Percentiles rank a stretch among this genome's conserved stretches.
phyloP scores from a whole-genome alignment of 2,329 filamentous ascomycete species.

The Hypomyces rosellus region DNA sequence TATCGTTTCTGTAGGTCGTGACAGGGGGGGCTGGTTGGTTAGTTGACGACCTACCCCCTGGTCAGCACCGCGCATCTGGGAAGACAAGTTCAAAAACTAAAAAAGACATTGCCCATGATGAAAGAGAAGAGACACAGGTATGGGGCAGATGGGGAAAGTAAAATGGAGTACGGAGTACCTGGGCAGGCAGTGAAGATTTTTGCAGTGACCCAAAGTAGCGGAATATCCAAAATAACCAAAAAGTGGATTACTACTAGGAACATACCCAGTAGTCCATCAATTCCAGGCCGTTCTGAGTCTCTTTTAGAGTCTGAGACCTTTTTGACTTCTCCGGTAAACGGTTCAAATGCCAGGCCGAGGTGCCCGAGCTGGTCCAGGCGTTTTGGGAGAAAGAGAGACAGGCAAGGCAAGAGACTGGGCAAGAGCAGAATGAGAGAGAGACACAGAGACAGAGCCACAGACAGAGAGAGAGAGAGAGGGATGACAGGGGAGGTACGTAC shows the following conservation, averaged over 20 bases:
- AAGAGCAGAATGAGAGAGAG: not conserved
- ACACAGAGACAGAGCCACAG: not conserved
- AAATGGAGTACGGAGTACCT: too few relatives aligned
- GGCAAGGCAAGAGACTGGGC: not conserved
- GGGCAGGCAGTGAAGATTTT: too few relatives aligned
- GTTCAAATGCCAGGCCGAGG: constrained; percentile 7
- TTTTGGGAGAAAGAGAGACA: not conserved
- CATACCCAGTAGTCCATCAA: too few relatives aligned
- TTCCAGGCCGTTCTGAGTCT: too few relatives aligned
- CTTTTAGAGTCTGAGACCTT: not conserved
- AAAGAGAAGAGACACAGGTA: too few relatives aligned
- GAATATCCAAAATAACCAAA: not conserved
- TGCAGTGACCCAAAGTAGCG: too few relatives aligned
- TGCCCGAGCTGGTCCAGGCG: not conserved
- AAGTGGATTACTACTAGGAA: not conserved
- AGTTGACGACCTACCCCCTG: not conserved
- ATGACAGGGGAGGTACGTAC: not conserved
- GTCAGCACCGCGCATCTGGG: not conserved
- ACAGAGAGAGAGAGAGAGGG: not conserved
- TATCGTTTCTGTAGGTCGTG: too few relatives aligned
- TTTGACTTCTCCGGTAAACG: constrained; percentile 1
- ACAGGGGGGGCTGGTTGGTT: not conserved
- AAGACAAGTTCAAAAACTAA: not conserved
- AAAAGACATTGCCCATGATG: too few relatives aligned
- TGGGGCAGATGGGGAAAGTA: too few relatives aligned